These are phyloP conservation scores for Nelumbo lutea DNA, from an alignment of 164 flowering plant genomes.

Conservation along the genomic window DNA sequence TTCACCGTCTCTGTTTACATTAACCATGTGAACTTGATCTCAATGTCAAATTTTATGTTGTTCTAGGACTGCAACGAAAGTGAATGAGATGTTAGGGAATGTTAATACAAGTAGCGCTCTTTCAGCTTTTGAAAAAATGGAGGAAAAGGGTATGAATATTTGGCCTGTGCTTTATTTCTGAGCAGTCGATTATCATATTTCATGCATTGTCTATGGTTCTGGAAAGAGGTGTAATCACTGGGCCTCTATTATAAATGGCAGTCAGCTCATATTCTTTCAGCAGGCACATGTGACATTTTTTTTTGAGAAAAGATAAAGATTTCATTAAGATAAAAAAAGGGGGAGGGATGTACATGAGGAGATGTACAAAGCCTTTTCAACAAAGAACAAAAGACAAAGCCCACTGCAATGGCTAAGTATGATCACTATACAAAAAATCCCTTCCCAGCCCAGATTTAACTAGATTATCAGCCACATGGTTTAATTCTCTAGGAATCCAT, in stretches of 20 bases:
- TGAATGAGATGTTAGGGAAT: slow-evolving; percentile 90
- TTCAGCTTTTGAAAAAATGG: slow-evolving; percentile 98
- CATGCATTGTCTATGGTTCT: background rate
- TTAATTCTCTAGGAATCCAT: too few relatives aligned
- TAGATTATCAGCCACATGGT: too few relatives aligned
- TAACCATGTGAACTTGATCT: background rate
- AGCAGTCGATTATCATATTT: background rate
- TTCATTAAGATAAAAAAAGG: too few relatives aligned
- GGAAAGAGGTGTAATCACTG: background rate
- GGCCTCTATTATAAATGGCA: background rate
- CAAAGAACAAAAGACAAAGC: too few relatives aligned
- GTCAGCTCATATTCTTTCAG: background rate
- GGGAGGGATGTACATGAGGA: too few relatives aligned
- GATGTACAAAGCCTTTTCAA: too few relatives aligned
- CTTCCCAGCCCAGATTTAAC: too few relatives aligned
- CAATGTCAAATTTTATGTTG: slow-evolving; percentile 3
- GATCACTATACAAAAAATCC: too few relatives aligned
- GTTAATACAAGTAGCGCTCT: slow-evolving; percentile 93
- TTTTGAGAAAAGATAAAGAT: too few relatives aligned
- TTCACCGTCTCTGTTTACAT: background rate
- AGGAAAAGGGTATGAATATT: slow-evolving; percentile 69
- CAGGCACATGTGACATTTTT: background rate
- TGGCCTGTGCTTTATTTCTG: background rate
- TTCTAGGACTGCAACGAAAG: slow-evolving; percentile 89
- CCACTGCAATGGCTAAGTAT: too few relatives aligned